Evolutionary conservation across 805 yeast species (phyloP), one percentile per base, ranked within the genome.

Genomic region (Teunomyces pallodes): DNA sequence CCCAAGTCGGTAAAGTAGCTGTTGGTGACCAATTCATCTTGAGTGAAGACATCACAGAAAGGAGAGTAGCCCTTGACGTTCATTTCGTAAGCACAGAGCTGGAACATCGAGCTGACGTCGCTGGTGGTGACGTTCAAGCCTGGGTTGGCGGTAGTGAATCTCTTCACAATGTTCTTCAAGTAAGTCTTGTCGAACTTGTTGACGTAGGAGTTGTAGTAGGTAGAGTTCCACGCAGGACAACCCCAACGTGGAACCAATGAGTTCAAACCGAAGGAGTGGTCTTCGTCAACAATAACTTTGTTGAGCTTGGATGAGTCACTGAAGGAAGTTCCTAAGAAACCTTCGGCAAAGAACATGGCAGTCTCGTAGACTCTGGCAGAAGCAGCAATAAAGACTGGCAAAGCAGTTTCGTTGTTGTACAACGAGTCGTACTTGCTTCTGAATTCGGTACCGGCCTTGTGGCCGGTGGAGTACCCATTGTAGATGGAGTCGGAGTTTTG

Each of bases 341-440:
- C 90, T 53, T 77, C 67, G 9, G 84, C 81, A 59, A 83, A 84
- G 57, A 71, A 67, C 29, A 70, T 61, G 9, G 87, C 79, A 30
- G 86, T 78, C 49, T 76, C 80, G 50, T 76, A 74, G 31, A 80
- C 79, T 52, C 90, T 73, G 50, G 77, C 75, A 39, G 79, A 76
- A 43, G 79, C 79, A 12, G 85, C 76, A 5, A 82, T 61, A 59
- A 82, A 84, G 32, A 85, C 68, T 7, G 80, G 82, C 28, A 82
- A 60, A 4, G 57, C 48, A 3, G 66, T 41, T 30, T 61, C 58
- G 13, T 42, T 13, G 32, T 70, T 62, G 60, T 70, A 76, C 42
- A 85, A 70, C 43, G 71, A 63, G n/a, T 72, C 68, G 62, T 85
- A 85, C 45, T 74, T 74, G 5, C 68, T 51, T 57, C 84, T 69